Conservation (phyloP, 345 rosid genomes). For the Excoecaria agallocha region DNA sequence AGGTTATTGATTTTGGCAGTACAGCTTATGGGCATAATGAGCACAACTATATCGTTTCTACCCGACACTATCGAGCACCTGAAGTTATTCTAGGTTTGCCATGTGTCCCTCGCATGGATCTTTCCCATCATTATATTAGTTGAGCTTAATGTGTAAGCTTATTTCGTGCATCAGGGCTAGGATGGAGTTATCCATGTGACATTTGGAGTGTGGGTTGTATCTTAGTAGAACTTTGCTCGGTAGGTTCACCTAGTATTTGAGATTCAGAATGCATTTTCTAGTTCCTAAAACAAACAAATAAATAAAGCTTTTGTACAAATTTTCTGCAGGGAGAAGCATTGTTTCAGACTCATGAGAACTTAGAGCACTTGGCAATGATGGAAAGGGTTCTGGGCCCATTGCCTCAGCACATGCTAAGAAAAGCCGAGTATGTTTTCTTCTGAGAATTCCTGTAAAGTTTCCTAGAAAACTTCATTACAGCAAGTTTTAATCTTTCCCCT, state of each 20-base stretch:
- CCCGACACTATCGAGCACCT: conserved; percentile 75
- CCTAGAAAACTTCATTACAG: neutral
- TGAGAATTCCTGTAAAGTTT: neutral
- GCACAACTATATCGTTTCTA: conserved; percentile 65
- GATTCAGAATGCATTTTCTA: neutral
- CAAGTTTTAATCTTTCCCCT: conserved; percentile 5
- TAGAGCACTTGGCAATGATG: conserved; percentile 79
- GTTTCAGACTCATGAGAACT: conserved; percentile 72
- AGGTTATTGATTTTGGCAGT: conserved; percentile 79
- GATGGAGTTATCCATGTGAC: conserved; percentile 70
- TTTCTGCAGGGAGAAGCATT: conserved; percentile 60
- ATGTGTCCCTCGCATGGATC: neutral
- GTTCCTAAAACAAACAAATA: neutral
- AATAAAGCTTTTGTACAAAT: neutral
- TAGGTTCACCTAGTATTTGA: conserved; percentile 15
- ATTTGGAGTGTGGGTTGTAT: conserved; percentile 76
- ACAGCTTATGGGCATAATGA: conserved; percentile 55
- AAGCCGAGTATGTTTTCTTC: conserved; percentile 47
- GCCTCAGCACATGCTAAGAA: conserved; percentile 58
- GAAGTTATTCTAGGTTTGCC: conserved; percentile 67
- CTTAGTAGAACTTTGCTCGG: conserved; percentile 70
- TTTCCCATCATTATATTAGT: conserved; percentile 1
- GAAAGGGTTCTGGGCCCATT: conserved; percentile 65
- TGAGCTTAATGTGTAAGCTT: conserved; percentile 12
- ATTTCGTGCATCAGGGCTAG: conserved; percentile 47